Evolutionary conservation across 2,329 filamentous ascomycete species (phyloP).

Genomic region (Aspergillus viridinutans): DNA sequence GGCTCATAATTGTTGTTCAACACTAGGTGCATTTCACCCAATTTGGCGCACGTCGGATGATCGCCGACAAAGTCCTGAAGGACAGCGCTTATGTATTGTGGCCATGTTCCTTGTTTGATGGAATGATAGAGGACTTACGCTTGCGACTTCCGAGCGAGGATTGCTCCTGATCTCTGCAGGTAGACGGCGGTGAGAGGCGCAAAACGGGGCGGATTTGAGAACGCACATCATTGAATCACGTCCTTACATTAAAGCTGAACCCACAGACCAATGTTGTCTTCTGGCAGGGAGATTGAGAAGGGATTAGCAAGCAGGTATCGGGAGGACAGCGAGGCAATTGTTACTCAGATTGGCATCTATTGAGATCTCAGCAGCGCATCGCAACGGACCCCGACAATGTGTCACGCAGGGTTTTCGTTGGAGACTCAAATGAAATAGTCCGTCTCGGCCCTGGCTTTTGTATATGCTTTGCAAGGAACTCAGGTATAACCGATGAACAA

Average conservation of each 20-base stretch:
- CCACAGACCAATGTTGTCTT: not conserved
- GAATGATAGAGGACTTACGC: not conserved
- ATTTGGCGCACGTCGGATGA: conserved; percentile 43
- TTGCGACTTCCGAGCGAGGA: not conserved
- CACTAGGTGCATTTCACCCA: conserved; percentile 50
- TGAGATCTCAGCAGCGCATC: not conserved
- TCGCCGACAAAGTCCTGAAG: not conserved
- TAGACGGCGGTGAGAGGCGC: not conserved
- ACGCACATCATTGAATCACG: not conserved
- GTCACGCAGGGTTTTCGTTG: not conserved
- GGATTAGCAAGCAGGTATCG: not conserved
- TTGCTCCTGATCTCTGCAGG: not conserved
- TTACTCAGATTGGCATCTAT: not conserved
- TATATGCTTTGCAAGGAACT: not conserved
- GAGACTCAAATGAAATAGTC: not conserved
- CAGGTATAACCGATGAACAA: not conserved
- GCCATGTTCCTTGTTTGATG: not conserved
- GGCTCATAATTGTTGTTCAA: not conserved
- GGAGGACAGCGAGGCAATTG: not conserved
- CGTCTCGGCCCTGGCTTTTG: not conserved
- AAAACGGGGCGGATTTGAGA: not conserved
- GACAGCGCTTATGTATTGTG: not conserved
- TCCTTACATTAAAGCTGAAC: not conserved
- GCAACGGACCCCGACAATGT: not conserved
- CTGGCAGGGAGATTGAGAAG: not conserved